Conservation (phyloP, 352 stramenopile genomes). For the Globisporangium paroecandrum region DNA sequence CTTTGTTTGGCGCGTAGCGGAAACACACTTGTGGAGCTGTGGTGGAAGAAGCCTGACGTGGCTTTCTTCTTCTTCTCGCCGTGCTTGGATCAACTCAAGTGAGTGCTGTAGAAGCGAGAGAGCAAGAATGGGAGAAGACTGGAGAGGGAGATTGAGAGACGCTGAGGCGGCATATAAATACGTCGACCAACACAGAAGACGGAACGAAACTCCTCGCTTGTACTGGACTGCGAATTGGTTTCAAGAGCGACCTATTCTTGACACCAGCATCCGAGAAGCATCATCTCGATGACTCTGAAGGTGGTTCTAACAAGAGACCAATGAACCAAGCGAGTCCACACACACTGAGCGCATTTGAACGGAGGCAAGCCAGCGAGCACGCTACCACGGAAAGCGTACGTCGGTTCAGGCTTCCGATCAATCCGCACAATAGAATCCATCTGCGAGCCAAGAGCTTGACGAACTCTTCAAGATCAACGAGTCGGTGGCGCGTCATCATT, state of each 20-base stretch:
- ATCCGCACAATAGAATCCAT: no score
- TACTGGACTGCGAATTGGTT: neutral
- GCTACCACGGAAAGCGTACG: no score
- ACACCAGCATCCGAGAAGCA: neutral
- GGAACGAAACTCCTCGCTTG: neutral
- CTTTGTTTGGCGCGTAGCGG: neutral
- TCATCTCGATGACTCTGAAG: neutral
- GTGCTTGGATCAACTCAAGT: neutral
- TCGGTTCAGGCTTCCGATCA: no score
- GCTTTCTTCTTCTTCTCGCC: neutral
- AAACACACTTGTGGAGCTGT: slow-evolving; percentile 5
- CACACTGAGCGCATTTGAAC: no score
- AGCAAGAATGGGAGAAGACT: neutral
- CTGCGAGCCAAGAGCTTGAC: no score
- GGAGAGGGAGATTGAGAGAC: neutral
- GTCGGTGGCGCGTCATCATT: neutral
- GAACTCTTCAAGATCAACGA: neutral
- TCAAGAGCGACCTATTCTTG: neutral
- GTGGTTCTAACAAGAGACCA: neutral
- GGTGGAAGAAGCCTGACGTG: neutral
- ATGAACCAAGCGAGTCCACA: no score
- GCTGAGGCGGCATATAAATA: neutral
- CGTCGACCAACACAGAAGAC: neutral
- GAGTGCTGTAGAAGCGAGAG: neutral
- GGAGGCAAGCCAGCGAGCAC: no score